phyloP scores from a whole-genome alignment of 805 yeast genomes.

The Candida chilensis region DNA sequence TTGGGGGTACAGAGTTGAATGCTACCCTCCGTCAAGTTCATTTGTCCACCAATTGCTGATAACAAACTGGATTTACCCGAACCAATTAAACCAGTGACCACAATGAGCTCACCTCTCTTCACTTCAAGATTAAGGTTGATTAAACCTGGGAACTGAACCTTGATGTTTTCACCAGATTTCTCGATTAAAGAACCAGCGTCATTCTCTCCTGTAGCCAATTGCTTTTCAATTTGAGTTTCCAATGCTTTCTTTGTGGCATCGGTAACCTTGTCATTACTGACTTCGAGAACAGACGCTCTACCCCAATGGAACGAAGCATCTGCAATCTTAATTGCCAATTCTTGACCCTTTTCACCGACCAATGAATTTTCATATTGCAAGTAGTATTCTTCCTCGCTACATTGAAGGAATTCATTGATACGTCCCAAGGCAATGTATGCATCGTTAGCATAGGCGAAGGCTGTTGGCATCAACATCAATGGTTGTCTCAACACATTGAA shows the following conservation, averaged over 20 bases:
- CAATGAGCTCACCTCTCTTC: slow-evolving; percentile 22
- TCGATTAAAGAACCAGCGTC: slow-evolving; percentile 3
- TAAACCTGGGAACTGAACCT: slow-evolving; percentile 15
- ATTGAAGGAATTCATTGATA: slow-evolving; percentile 13
- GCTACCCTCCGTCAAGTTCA: slow-evolving; percentile 18
- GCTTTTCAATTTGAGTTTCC: slow-evolving; percentile 1
- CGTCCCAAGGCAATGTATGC: slow-evolving; percentile 8
- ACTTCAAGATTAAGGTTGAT: slow-evolving; percentile 13
- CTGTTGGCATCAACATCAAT: slow-evolving; percentile 6
- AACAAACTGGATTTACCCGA: slow-evolving; percentile 25
- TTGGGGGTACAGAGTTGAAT: slow-evolving; percentile 8
- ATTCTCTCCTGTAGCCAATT: background rate
- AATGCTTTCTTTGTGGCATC: slow-evolving; percentile 3
- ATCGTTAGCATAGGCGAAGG: slow-evolving; percentile 7
- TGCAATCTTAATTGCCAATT: slow-evolving; percentile 10
- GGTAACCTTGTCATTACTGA: slow-evolving; percentile 3
- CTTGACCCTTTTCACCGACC: background rate
- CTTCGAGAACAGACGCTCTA: slow-evolving; percentile 3
- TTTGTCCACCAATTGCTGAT: slow-evolving; percentile 23
- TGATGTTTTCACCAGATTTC: slow-evolving; percentile 6
- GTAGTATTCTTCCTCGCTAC: slow-evolving; percentile 10
- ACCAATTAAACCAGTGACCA: slow-evolving; percentile 25
- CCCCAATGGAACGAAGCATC: slow-evolving; percentile 22
- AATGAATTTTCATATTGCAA: slow-evolving; percentile 1
- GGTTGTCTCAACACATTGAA: slow-evolving; percentile 7